Percentiles rank a stretch among this genome's conserved stretches.
These are phyloP conservation scores for Paraphoma sp. DNA, from an alignment of 2,329 filamentous ascomycete genomes.

Conservation along the genomic window DNA sequence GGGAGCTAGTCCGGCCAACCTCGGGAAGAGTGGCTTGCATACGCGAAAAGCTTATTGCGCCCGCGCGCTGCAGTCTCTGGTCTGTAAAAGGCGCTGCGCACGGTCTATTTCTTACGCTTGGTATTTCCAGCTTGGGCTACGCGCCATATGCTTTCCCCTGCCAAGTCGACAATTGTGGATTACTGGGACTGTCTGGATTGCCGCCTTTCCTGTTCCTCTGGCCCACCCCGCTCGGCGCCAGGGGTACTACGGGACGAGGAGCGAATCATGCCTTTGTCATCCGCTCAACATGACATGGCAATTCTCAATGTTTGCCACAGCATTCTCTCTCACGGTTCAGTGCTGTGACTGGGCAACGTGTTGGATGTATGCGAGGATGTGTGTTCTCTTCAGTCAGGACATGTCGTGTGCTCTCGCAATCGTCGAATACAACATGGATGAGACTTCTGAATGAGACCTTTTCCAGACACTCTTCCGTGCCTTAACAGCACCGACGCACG, in stretches of 20 bases:
- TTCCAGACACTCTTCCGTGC: constrained; percentile 6
- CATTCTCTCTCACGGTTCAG: too few relatives aligned
- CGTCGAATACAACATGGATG: not conserved
- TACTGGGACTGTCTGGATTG: constrained; percentile 14
- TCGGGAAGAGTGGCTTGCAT: not conserved
- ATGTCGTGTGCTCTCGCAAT: not conserved
- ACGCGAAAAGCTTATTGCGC: constrained; percentile 4
- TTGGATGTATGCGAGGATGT: too few relatives aligned
- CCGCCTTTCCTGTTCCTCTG: constrained; percentile 38
- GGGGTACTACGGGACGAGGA: constrained; percentile 24
- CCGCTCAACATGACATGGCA: constrained; percentile 7
- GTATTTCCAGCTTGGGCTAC: constrained; percentile 9
- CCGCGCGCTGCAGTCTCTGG: not conserved
- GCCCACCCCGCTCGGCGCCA: constrained; percentile 26
- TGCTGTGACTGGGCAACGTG: too few relatives aligned
- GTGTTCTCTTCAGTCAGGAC: too few relatives aligned
- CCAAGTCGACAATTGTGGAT: constrained; percentile 32
- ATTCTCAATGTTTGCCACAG: too few relatives aligned
- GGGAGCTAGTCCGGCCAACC: not conserved
- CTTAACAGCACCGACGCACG: constrained; percentile 8
- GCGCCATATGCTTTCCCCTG: constrained; percentile 33
- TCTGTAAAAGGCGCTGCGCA: constrained; percentile 9
- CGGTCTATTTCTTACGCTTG: constrained; percentile 13
- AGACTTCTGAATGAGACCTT: not conserved
- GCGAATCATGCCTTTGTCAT: constrained; percentile 30